Base-by-base conservation (phyloP, 208 protist genomes). In the Herpetomonas muscarum region DNA sequence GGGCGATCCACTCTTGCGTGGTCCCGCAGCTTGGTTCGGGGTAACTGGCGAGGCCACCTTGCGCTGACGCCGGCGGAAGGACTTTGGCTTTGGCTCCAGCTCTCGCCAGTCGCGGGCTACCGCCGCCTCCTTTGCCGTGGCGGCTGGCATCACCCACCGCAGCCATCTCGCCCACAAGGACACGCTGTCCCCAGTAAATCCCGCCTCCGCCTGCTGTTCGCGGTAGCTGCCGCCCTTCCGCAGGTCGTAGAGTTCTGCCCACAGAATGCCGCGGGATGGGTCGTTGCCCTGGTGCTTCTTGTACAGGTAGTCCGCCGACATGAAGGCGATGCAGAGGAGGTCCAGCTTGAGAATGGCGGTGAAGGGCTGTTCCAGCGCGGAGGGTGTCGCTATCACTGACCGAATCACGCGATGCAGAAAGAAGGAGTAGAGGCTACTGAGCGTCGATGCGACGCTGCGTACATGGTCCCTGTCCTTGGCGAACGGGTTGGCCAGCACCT, bases 191-290 rank as follows among this genome's bases (percentile, higher is more conserved):
- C 22, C 41, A 9, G 5, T 46, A 19, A 9, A 19, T 24, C 41
- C 41, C 19, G 10, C 41, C 19, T 46, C 41, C 19, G 41, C 41
- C 41, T 46, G 41, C 41, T 46, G 9, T 19, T 46, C 10, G 41
- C 22, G 22, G 41, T 46, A 46, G 41, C 5, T 24, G 19, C 41
- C 19, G 10, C 29, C 42, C 30, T 74, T 82, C 24, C 64, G 59
- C 17, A 83, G 17, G 56, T 83, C 70, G 63, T 71, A 85, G 10
- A 75, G 55, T 17, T 82, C 79, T 6, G 70, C 69, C 82, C 85
- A 93, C 29, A 93, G 61, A 13, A 90, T 70, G 7, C 81, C 85
- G 6, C 85, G 79, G 0, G 70, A 49, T 1, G 81, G 79, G 55
- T 93, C 85, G 32, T 74, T 84, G 37, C 81, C 70, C 26, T 49